Base-by-base conservation (phyloP, 768 basidiomycete genomes). In the Nidularia pulvinata region DNA sequence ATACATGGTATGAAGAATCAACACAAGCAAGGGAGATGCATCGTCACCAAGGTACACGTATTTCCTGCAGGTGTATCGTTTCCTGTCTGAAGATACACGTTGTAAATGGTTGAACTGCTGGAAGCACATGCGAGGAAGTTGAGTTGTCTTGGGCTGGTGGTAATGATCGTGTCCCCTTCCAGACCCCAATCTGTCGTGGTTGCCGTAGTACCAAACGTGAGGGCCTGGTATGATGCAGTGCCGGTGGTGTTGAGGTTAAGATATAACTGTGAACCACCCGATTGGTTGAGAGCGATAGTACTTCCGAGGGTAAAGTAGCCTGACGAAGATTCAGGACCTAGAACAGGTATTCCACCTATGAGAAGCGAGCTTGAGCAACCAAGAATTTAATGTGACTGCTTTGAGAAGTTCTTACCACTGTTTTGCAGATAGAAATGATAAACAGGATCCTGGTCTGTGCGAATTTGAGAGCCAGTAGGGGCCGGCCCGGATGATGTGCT, bases 161-260 rank as follows among this genome's bases (percentile, higher is more conserved):
- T 82, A 61, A 84, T 80, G 60, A 83, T 83, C 11, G 83, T 82
- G 57, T 84, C 83, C 9, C 82, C 82, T 62, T 82, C 81, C 36
- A 84, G 71, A 35, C 73, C 79, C 82, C 82, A 83, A 58, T 81
- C 71, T 6, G 77, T 79, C 16, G 81, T 83, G 4, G 67, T 72
- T 10, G 82, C 78, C 0, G 77, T 73, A 1, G 69, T 56, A 48
- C 70, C 75, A 48, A 83, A 71, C 1, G 72, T 74, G 46, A 84
- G 64, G 10, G 78, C 61, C 59, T 79, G 74, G 65, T 81, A 84
- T 7, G 79, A 79, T 6, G 77, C 68, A 33, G 78, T 67, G 7
- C 67, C 76, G 49, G 59, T 67, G 46, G 62, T 70, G 54, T 78
- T 63, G 50, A 81, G 58, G 63, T 84, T 84, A 39, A 84, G 69